Conservation (phyloP, 83 land plant genomes). For the Thuja plicata region DNA sequence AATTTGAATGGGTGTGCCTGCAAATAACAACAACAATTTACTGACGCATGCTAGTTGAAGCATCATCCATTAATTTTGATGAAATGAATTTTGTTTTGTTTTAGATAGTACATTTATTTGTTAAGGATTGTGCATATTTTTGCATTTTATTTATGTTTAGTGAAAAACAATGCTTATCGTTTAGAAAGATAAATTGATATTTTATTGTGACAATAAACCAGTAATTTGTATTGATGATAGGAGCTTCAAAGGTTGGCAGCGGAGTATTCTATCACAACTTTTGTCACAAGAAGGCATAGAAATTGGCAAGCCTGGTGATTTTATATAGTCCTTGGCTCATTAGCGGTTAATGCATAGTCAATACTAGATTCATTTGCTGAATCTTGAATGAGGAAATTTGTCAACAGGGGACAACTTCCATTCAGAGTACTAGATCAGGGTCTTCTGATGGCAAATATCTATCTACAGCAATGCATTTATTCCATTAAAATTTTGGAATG, state of each 20-base stretch:
- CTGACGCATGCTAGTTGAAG: background rate
- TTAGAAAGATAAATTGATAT: background rate
- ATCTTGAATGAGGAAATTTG: background rate
- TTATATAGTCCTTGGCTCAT: constrained; percentile 23
- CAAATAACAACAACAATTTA: too few relatives aligned
- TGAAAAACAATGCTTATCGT: background rate
- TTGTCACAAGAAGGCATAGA: constrained; percentile 54
- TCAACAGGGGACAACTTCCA: background rate
- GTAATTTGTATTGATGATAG: constrained; percentile 29
- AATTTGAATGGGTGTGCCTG: background rate
- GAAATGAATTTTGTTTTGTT: background rate
- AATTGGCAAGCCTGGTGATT: constrained; percentile 77
- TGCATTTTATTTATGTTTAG: background rate
- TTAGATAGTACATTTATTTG: background rate
- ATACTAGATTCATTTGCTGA: background rate
- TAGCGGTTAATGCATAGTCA: background rate
- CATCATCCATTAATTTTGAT: background rate
- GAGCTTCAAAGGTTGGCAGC: constrained; percentile 92
- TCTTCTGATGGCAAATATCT: background rate
- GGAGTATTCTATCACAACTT: constrained; percentile 62
- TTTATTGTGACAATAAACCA: background rate
- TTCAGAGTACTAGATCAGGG: background rate
- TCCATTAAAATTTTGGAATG: background rate
- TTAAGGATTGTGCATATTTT: background rate
- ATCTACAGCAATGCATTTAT: background rate